Base-by-base conservation (phyloP, 768 basidiomycete genomes). In the Boletus sp. region DNA sequence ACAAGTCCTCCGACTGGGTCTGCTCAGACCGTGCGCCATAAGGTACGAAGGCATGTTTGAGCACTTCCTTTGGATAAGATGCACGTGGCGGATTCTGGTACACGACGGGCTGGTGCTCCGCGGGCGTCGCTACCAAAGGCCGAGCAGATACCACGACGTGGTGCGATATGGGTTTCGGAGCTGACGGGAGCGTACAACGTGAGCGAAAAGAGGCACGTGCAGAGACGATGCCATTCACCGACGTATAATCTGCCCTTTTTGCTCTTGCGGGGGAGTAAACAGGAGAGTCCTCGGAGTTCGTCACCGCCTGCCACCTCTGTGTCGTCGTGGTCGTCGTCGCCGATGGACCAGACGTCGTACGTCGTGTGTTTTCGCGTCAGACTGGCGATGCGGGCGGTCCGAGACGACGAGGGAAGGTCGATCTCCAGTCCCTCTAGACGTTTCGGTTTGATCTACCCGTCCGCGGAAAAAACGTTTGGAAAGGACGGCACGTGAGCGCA, bases 301-400 rank as follows among this genome's bases (percentile, higher is more conserved):
- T 90, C 89, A 4, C 81, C 89, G 0, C 82, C 80, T 17, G 78
- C 57, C 2, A 68, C 8, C 53, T 60, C 61, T 48, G 68, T 49
- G 33, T 75, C 70, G 44, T 73, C 73, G 5, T 78, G 49, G 33
- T 75, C 70, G 44, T 73, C 73, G 5, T 78, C 75, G 2, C 78
- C 83, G 15, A 88, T 62, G 18, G 80, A 79, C 88, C 87, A 91
- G 7, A 90, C 72, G 59, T 89, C 87, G 58, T 83, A 89, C 0
- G 77, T 71, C 3, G 76, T 71, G 36, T 78, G 71, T 66, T 87
- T 90, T 28, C 80, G 77, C 12, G 77, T 72, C 20, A 91, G 56
- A 4, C 68, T 70, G 0, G 84, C 87, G 4, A 86, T 60, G 17
- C 75, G 76, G 5, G 72, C 68, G 5, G 72, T 80, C 62, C 54